Percentiles rank a stretch among this genome's conserved stretches.
Conservation (phyloP, 1,139 yeast species). For the Hansenula sp. region DNA sequence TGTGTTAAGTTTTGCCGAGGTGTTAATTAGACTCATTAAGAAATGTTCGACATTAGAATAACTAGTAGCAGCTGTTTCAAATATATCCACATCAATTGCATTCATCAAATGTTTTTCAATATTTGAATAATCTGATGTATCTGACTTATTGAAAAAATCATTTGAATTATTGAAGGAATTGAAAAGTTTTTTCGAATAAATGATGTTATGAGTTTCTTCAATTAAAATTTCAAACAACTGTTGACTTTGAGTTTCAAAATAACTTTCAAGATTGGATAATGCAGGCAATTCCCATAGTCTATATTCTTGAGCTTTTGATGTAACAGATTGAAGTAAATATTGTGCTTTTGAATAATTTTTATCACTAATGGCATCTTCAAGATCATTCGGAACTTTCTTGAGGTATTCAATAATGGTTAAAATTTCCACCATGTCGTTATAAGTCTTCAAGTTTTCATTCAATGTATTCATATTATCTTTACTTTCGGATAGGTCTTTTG, state of each 20-base stretch:
- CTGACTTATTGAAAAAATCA: conserved; percentile 4
- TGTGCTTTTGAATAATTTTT: conserved; percentile 72
- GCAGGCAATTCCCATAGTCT: conserved; percentile 62
- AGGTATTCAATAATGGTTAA: conserved; percentile 66
- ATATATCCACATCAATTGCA: conserved; percentile 53
- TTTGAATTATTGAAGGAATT: conserved; percentile 12
- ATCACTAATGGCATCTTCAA: conserved; percentile 63
- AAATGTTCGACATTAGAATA: conserved; percentile 39
- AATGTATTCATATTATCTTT: conserved; percentile 51
- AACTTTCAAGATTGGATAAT: conserved; percentile 50
- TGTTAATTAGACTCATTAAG: conserved; percentile 30
- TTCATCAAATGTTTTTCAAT: conserved; percentile 54
- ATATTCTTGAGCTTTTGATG: conserved; percentile 51
- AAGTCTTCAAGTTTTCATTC: conserved; percentile 56
- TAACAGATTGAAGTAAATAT: conserved; percentile 52
- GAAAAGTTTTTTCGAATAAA: conserved; percentile 52
- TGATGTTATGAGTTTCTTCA: conserved; percentile 71
- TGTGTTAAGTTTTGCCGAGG: neutral
- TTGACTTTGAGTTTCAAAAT: conserved; percentile 59
- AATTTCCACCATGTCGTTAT: conserved; percentile 66
- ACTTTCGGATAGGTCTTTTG: conserved; percentile 32
- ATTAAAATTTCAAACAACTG: conserved; percentile 65
- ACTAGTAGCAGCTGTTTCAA: conserved; percentile 40
- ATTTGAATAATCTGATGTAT: conserved; percentile 33
- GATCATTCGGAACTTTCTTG: conserved; percentile 51